Evolutionary conservation across 2,329 filamentous ascomycete species (phyloP), one percentile per base, ranked within the genome.

Genomic region (Diplodia mutila): DNA sequence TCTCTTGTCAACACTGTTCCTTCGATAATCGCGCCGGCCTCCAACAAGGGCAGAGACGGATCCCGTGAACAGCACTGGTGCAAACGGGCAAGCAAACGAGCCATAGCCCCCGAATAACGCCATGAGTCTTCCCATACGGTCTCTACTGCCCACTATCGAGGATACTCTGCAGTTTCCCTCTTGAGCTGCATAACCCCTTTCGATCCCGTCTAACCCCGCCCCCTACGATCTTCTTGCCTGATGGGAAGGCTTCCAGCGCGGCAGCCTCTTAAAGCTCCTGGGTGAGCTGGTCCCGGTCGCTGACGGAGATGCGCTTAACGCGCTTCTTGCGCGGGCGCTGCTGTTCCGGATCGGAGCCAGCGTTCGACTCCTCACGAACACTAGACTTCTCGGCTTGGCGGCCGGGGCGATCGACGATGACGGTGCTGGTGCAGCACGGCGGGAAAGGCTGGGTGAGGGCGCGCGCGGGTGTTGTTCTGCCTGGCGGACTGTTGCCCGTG

Each of bases 131-230:
- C 74, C 75, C 25, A 73, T 79, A 16, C 72, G 75, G 16, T 76
- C 76, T 57, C 73, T 79, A 27, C 77, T 83, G 49, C 81, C 83
- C 12, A 84, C 82, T 3, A 85, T 95, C 14, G 86, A 90, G 67
- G 91, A 95, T 75, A 91, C 91, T 34, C 83, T 95, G 54, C 90
- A 91, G n/a, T 94, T 89, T 92, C 91, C 63, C 92, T 92, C 27
- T 90, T 94, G 76, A 91, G 90, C 59, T 93, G 91, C 3, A 90
- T 94, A 59, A 85, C 92, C 64, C 91, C 92, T 2, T 92, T 94
- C 78, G 87, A 91, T 77, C 86, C 91, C 71, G n/a, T n/a, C n/a
- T n/a, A n/a, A n/a, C n/a, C n/a, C n/a, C n/a, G n/a, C n/a, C n/a
- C n/a, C n/a, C n/a, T n/a, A n/a, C n/a, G n/a, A n/a, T n/a, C n/a